Percentiles rank a stretch among this genome's conserved stretches.
phyloP scores from a whole-genome alignment of 352 stramenopile species.

The Plasmopara muralis region DNA sequence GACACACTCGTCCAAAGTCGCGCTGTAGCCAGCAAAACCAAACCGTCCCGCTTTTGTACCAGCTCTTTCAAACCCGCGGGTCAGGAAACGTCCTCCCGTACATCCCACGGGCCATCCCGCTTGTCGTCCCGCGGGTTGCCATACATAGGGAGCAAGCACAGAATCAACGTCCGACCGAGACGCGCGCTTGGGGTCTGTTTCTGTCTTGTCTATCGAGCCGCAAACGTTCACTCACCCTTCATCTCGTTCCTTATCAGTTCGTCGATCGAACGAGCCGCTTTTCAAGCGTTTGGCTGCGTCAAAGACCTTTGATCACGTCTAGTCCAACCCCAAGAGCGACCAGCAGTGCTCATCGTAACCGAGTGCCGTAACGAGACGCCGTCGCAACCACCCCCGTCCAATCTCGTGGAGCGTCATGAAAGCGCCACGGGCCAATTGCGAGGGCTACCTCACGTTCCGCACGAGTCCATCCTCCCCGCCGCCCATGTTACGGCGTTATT shows the following conservation, averaged over 20 bases:
- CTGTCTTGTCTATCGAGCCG: constrained; percentile 1
- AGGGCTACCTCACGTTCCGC: constrained; percentile 82
- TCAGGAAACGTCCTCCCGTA: not conserved
- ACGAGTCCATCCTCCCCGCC: constrained; percentile 81
- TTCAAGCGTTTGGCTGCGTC: constrained; percentile 3
- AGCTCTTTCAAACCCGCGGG: constrained; percentile 3
- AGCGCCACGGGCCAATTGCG: constrained; percentile 69
- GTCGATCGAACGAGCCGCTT: constrained; percentile 5
- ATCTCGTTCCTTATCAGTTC: constrained; percentile 7
- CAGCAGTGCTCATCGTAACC: constrained; percentile 9
- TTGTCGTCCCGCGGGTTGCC: constrained; percentile 8
- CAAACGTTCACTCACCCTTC: not conserved
- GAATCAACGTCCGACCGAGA: constrained; percentile 29
- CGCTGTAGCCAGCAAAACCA: constrained; percentile 28
- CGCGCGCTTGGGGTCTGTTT: constrained; percentile 8
- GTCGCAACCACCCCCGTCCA: constrained; percentile 13
- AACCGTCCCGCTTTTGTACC: constrained; percentile 18
- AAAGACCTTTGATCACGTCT: constrained; percentile 10
- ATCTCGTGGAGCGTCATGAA: constrained; percentile 67
- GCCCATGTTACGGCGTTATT: constrained; percentile 82
- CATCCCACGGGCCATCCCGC: not conserved
- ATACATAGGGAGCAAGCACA: constrained; percentile 7
- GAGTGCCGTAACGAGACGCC: constrained; percentile 20
- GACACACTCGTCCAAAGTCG: constrained; percentile 5
- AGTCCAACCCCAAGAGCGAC: constrained; percentile 4